Percentiles rank a stretch among this genome's conserved stretches.
Conservation (phyloP, 2,329 filamentous ascomycete species). For the Ophiostoma tasmaniense region DNA sequence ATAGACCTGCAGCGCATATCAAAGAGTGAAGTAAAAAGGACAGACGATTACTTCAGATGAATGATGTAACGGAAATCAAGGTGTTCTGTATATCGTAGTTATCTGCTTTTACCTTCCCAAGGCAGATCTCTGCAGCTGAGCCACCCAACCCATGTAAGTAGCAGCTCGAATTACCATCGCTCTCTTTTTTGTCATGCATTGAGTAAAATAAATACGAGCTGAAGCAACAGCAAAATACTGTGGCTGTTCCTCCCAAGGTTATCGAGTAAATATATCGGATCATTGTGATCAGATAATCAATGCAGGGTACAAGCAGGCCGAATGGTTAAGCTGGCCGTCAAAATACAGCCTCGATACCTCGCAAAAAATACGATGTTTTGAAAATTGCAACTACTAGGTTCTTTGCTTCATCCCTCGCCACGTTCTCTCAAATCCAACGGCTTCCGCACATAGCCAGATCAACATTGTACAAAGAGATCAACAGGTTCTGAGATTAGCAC, state of each 20-base stretch:
- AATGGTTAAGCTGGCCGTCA: neutral
- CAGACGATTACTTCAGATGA: neutral
- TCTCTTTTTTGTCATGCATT: neutral
- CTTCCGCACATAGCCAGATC: neutral
- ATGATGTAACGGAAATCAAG: neutral
- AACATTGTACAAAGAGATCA: neutral
- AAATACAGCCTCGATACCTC: neutral
- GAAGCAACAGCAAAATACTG: neutral
- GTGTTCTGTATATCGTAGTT: neutral
- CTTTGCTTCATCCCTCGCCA: neutral
- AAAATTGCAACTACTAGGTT: neutral
- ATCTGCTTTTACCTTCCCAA: neutral
- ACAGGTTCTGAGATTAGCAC: neutral
- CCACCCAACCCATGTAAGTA: neutral
- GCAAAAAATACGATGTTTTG: neutral
- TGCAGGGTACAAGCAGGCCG: neutral
- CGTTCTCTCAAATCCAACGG: neutral
- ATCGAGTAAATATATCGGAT: neutral
- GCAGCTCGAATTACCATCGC: neutral
- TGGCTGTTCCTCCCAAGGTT: neutral
- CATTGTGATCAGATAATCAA: too few species aligned
- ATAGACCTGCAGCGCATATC: neutral
- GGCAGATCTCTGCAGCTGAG: neutral
- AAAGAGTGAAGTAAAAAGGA: neutral
- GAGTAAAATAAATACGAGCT: neutral